These are phyloP conservation scores for Polygonum maritimum DNA, from an alignment of 148 eudicot species.

Conservation along the genomic window DNA sequence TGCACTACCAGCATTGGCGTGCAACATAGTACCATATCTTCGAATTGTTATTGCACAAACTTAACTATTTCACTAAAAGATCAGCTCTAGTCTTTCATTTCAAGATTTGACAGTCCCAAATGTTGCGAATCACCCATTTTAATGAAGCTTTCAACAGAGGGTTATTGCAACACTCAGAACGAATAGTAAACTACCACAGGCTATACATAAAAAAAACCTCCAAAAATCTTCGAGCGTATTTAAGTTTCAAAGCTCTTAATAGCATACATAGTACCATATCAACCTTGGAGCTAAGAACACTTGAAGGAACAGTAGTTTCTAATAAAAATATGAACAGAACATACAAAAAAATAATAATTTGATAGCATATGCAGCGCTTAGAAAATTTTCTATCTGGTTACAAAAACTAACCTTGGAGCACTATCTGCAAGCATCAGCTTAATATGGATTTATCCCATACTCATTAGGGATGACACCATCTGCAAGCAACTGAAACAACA, in stretches of 20 bases:
- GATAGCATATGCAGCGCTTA: background rate
- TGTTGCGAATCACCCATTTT: background rate
- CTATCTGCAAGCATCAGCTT: slow-evolving; percentile 80
- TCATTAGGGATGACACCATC: slow-evolving; percentile 98
- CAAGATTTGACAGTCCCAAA: background rate
- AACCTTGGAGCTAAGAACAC: too few relatives aligned
- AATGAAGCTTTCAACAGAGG: background rate
- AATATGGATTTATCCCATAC: slow-evolving; percentile 95
- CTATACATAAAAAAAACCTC: background rate
- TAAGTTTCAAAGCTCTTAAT: background rate
- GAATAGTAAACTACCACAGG: background rate
- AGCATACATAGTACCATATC: background rate
- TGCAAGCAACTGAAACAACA: slow-evolving; percentile 68
- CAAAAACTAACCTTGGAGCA: slow-evolving; percentile 66
- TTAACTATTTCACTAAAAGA: background rate
- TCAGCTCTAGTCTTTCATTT: background rate
- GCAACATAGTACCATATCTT: background rate
- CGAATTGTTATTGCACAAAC: background rate
- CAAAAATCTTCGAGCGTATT: background rate
- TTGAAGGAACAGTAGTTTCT: background rate
- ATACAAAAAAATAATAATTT: background rate
- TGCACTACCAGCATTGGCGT: too few relatives aligned
- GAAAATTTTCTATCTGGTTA: background rate
- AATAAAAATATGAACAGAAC: background rate
- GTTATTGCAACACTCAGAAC: background rate